Conservation (phyloP, 495 filamentous ascomycete species). For the Neurospora sp. region DNA sequence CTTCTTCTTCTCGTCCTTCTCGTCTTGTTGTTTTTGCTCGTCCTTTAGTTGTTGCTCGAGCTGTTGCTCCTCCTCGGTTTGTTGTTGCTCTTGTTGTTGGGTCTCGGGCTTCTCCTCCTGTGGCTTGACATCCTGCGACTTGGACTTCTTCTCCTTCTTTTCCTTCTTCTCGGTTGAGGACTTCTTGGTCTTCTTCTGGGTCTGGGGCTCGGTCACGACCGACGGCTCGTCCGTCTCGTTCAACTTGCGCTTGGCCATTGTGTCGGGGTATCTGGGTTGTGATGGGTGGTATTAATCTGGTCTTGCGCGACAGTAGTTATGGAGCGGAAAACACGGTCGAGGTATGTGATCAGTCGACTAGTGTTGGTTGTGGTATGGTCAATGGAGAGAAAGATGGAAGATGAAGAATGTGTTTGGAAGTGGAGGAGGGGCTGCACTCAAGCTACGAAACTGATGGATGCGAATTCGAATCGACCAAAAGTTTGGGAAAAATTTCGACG, state of each 20-base stretch:
- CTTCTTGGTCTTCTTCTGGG: conserved; percentile 2
- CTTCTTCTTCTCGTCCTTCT: conserved; percentile 5
- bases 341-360: neutral
- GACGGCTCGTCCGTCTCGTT: conserved; percentile 39
- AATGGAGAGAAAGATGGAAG: neutral
- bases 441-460: neutral
- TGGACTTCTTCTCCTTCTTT: conserved; percentile 1
- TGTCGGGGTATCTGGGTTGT: conserved; percentile 3
- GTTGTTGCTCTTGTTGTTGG: neutral
- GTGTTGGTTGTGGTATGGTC: neutral
- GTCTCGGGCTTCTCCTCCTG: neutral
- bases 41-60: conserved; percentile 7
- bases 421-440: neutral
- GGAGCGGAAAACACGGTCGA: neutral
- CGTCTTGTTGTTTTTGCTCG: neutral
- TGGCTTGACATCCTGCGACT: neutral
- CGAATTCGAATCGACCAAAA: neutral
- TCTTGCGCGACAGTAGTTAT: neutral
- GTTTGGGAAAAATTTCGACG: neutral
- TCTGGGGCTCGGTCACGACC: conserved; percentile 6
- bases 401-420: neutral
- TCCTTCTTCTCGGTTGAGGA: conserved; percentile 4
- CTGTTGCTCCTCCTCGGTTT: conserved; percentile 5
- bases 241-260: conserved; percentile 44
- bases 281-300: neutral